Evolutionary conservation across 495 filamentous ascomycete genomes (phyloP).

Genomic region (Astrocystis sublimbata): DNA sequence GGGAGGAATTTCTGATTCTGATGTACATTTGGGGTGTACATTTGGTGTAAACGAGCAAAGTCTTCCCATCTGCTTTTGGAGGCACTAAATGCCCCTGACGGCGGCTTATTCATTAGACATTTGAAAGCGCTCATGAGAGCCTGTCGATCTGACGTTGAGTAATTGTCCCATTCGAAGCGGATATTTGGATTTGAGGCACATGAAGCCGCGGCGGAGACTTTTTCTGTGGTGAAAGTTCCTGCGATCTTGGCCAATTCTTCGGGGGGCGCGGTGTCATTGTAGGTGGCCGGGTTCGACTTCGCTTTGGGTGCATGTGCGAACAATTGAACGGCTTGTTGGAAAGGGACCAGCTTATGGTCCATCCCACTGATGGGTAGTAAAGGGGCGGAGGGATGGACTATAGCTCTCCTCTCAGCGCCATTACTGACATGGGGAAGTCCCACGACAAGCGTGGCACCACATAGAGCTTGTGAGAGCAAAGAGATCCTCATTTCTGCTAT

Average conservation of each 20-base stretch:
- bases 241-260: background rate
- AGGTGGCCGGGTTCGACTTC: conserved; percentile 12
- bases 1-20: conserved; percentile 44
- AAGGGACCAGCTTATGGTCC: conserved; percentile 9
- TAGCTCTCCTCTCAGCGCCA: background rate
- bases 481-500: conserved; percentile 19
- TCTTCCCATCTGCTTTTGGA: conserved; percentile 21
- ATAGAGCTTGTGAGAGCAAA: conserved; percentile 13
- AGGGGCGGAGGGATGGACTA: background rate
- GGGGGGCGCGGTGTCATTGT: conserved; percentile 8
- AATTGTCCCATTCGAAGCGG: conserved; percentile 28
- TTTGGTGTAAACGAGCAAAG: conserved; percentile 16
- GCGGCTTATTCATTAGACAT: conserved; percentile 23
- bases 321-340: conserved; percentile 4
- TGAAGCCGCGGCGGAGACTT: background rate
- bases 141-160: conserved; percentile 16
- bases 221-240: background rate
- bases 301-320: conserved; percentile 17
- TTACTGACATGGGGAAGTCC: conserved; percentile 6
- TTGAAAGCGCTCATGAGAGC: conserved; percentile 29
- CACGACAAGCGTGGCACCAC: conserved; percentile 18
- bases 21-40: conserved; percentile 23
- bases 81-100: conserved; percentile 20
- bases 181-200: conserved; percentile 20
- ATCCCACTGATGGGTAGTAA: conserved; percentile 10